Evolutionary conservation across 2,329 filamentous ascomycete species (phyloP).

Genomic region (Aspergillus proliferans): DNA sequence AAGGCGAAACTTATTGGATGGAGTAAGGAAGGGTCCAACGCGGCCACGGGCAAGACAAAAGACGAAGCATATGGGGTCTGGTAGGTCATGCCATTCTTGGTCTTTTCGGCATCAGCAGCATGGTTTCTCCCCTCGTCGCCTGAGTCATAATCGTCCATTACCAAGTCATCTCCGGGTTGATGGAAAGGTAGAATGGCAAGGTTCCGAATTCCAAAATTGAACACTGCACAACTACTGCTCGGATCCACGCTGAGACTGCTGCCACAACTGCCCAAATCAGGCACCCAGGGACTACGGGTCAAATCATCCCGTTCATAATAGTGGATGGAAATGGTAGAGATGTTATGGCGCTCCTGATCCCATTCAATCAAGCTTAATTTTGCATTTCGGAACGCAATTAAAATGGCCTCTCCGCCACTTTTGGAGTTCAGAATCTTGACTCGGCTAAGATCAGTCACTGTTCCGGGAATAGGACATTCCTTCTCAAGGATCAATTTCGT

Average conservation of each 20-base stretch:
- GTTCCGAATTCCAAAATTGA: constrained; percentile 84
- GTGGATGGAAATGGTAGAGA: constrained; percentile 89
- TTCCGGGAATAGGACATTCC: constrained; percentile 78
- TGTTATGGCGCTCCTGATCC: constrained; percentile 71
- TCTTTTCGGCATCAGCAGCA: constrained; percentile 21
- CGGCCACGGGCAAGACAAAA: constrained; percentile 84
- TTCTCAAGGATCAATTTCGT: constrained; percentile 78
- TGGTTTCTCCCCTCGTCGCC: constrained; percentile 63
- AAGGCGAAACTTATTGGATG: constrained; percentile 90
- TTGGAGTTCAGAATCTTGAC: constrained; percentile 67
- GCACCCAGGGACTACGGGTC: constrained; percentile 73
- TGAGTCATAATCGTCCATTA: constrained; percentile 86
- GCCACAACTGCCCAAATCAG: constrained; percentile 65
- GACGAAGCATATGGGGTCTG: constrained; percentile 76
- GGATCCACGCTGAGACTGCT: constrained; percentile 85
- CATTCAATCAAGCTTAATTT: constrained; percentile 91
- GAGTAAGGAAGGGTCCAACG: constrained; percentile 78
- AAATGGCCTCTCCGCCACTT: constrained; percentile 74
- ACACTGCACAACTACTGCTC: constrained; percentile 82
- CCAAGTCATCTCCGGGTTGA: constrained; percentile 77
- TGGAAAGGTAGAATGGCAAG: constrained; percentile 91
- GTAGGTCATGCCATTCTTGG: constrained; percentile 29
- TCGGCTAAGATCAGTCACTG: constrained; percentile 72
- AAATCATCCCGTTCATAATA: constrained; percentile 96
- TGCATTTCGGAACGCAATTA: constrained; percentile 81